Evolutionary conservation across 108 stramenopile species (phyloP).

Genomic region (Pseudonitzschia pungens): DNA sequence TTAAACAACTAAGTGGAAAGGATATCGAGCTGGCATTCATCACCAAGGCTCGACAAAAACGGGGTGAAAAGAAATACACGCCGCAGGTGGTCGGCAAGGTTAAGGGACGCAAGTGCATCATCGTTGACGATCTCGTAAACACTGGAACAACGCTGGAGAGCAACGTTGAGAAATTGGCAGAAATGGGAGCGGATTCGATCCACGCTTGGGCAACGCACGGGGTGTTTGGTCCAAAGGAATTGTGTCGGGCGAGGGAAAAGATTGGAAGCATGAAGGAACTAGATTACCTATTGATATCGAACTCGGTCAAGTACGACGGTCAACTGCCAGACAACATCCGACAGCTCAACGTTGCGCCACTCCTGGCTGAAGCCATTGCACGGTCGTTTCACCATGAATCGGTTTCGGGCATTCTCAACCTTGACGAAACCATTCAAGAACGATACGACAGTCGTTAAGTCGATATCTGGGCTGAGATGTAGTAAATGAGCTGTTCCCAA

Average conservation of each 20-base stretch:
- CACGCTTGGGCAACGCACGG: conserved; percentile 90
- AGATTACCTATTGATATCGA: conserved; percentile 81
- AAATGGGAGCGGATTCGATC: conserved; percentile 67
- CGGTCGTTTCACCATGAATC: conserved; percentile 75
- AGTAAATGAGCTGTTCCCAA: no score
- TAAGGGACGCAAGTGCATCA: conserved; percentile 73
- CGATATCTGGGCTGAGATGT: neutral
- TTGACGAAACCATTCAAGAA: conserved; percentile 46
- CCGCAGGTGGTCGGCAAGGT: conserved; percentile 76
- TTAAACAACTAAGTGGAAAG: conserved; percentile 69
- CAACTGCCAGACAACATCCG: conserved; percentile 71
- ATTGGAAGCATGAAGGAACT: conserved; percentile 58
- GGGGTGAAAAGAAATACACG: conserved; percentile 43
- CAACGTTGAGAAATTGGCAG: conserved; percentile 55
- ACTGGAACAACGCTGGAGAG: conserved; percentile 72
- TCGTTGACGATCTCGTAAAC: conserved; percentile 89
- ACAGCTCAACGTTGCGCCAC: conserved; percentile 82
- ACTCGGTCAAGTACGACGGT: conserved; percentile 55
- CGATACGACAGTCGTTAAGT: conserved; percentile 44
- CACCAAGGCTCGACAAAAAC: conserved; percentile 50
- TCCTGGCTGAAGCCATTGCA: conserved; percentile 86
- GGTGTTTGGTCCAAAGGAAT: conserved; percentile 60
- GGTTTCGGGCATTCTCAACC: conserved; percentile 70
- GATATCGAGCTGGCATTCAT: conserved; percentile 80
- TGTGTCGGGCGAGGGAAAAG: conserved; percentile 48